phyloP scores from a whole-genome alignment of 805 yeast genomes.

The Lachancea fermentati region DNA sequence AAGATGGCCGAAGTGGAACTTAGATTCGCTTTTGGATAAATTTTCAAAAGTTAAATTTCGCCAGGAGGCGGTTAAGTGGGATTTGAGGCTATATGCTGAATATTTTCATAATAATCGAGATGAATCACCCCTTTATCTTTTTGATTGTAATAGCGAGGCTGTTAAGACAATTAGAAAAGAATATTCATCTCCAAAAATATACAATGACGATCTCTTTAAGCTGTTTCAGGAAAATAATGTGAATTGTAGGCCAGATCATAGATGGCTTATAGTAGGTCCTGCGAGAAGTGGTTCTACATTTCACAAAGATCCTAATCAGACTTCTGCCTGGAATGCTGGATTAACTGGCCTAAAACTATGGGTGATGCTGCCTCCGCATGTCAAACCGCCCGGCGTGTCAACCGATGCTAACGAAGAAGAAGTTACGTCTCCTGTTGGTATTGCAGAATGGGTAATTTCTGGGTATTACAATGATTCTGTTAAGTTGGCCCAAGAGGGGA shows the following conservation, averaged over 20 bases:
- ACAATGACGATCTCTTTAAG: constrained; percentile 56
- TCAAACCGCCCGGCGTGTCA: constrained; percentile 79
- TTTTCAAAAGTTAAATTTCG: constrained; percentile 63
- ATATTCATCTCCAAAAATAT: constrained; percentile 48
- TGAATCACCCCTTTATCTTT: constrained; percentile 80
- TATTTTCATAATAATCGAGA: constrained; percentile 61
- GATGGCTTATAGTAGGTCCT: constrained; percentile 91
- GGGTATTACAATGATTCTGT: constrained; percentile 74
- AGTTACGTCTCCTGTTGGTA: constrained; percentile 86
- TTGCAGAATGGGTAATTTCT: constrained; percentile 84
- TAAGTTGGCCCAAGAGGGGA: constrained; percentile 41
- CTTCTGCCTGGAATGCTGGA: constrained; percentile 87
- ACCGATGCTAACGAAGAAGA: constrained; percentile 75
- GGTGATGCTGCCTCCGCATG: constrained; percentile 80
- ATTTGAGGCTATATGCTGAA: constrained; percentile 50
- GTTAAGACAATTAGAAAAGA: constrained; percentile 50
- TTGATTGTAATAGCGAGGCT: constrained; percentile 75
- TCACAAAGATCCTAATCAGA: constrained; percentile 88
- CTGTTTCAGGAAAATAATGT: constrained; percentile 36
- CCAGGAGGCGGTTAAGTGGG: constrained; percentile 85
- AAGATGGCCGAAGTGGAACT: constrained; percentile 66
- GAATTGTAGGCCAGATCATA: constrained; percentile 74
- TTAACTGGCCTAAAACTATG: constrained; percentile 73
- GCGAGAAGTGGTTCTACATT: constrained; percentile 79
- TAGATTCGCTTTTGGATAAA: constrained; percentile 41